Evolutionary conservation across 306 rosid species (phyloP), one percentile per base, ranked within the genome.

Genomic region (Malus orientalis): DNA sequence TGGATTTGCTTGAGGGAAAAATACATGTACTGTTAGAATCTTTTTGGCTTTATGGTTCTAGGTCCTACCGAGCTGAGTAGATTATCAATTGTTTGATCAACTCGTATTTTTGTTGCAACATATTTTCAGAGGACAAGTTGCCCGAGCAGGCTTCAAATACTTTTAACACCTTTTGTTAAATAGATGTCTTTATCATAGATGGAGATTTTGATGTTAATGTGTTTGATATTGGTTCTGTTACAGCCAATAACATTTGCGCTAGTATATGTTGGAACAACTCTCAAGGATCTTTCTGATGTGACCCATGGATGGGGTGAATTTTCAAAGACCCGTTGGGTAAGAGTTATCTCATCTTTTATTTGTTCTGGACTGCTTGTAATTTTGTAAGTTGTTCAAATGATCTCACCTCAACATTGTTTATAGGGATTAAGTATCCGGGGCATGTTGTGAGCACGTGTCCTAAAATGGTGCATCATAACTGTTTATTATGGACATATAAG

Each of bases 281-380:
- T 95, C 65, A 95, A 95, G 81, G 97, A 95, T 87, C 91, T 95
- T 69, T 95, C 99, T 70, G 99, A 92, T 72, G 97, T 95, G 69
- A 90, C 97, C 29, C 97, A 95, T 74, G 93, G 99, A 42, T 95
- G 99, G 99, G 73, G 87, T 67, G 97, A 88, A 71, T 86, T 95
- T 81, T 88, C 97, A 25, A 89, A 83, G 80, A 85, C 97, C 68
- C 96, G 92, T 74, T 92, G 93, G 99, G 99, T 95, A 85, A 86
- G 92, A 74, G 40, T 23, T 30, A 61, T 74, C 69, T 70, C 25
- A 15, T 74, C 27, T 71, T 44, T 32, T 36, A 44, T 75, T 47
- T 53, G 11, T 20, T 29, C 33, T 74, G 49, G 20, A 40, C 65
- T 11, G 18, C 61, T 20, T 59, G 3, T 32, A 33, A 19, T 11